phyloP scores from a whole-genome alignment of 1,139 yeast genomes.

The Debaryomyces nepalensis region DNA sequence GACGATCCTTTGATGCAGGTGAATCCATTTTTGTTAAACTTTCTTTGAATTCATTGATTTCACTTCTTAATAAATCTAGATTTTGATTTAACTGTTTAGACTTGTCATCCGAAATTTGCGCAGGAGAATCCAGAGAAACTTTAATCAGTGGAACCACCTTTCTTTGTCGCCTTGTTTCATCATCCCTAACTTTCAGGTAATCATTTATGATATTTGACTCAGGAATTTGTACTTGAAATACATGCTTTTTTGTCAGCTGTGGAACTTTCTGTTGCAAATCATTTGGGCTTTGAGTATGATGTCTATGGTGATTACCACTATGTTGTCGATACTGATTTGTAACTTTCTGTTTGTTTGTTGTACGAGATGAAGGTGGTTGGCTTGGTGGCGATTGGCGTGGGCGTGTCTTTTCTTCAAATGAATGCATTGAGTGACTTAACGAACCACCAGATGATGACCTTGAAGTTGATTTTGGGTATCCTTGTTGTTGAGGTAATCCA shows the following conservation, averaged over 20 bases:
- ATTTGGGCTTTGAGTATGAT: background rate
- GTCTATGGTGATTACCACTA: slow-evolving; percentile 3
- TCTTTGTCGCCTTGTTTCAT: background rate
- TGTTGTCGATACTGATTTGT: background rate
- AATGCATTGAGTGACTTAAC: slow-evolving; percentile 1
- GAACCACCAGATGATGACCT: slow-evolving; percentile 10
- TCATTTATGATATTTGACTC: too few species aligned
- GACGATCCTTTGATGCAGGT: slow-evolving; percentile 6
- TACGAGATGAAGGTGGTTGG: slow-evolving; percentile 13
- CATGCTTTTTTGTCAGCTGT: background rate
- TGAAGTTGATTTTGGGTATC: slow-evolving; percentile 7
- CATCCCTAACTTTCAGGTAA: too few species aligned
- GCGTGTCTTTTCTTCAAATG: slow-evolving; percentile 9
- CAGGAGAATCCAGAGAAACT: slow-evolving; percentile 25
- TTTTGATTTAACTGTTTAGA: slow-evolving; percentile 47
- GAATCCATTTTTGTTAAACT: slow-evolving; percentile 38
- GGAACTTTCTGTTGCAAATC: background rate
- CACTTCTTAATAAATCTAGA: slow-evolving; percentile 46
- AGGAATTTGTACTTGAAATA: slow-evolving; percentile 2
- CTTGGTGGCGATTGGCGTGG: slow-evolving; percentile 13
- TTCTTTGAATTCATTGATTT: slow-evolving; percentile 53
- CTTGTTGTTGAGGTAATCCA: slow-evolving; percentile 11
- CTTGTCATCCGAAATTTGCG: slow-evolving; percentile 28
- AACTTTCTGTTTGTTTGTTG: slow-evolving; percentile 1
- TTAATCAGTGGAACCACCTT: slow-evolving; percentile 13